These are phyloP conservation scores for Aspergillus fumigatiaffinis DNA, from an alignment of 2,329 filamentous ascomycete genomes.

Conservation along the genomic window DNA sequence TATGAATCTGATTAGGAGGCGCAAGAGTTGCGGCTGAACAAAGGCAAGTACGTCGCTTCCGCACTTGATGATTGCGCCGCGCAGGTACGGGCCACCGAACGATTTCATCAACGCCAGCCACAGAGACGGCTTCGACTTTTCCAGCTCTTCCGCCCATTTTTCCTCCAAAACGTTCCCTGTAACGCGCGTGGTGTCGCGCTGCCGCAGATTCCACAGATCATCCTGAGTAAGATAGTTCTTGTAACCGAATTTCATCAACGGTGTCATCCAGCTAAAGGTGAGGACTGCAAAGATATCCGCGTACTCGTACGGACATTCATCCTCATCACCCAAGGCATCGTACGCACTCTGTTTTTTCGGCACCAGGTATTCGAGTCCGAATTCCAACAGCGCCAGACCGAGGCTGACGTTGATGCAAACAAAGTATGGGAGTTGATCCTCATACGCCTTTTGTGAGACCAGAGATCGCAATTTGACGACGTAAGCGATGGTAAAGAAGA, in stretches of 20 bases:
- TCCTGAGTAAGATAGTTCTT: constrained; percentile 88
- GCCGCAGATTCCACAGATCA: constrained; percentile 88
- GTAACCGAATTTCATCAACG: constrained; percentile 94
- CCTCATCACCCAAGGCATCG: constrained; percentile 60
- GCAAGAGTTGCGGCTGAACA: constrained; percentile 83
- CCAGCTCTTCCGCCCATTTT: constrained; percentile 72
- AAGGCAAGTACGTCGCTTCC: constrained; percentile 83
- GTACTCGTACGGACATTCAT: constrained; percentile 76
- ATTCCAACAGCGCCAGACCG: constrained; percentile 66
- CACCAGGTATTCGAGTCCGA: constrained; percentile 78
- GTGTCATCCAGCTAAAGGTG: constrained; percentile 98
- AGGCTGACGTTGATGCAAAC: constrained; percentile 69
- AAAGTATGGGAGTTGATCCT: constrained; percentile 68
- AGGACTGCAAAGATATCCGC: constrained; percentile 89
- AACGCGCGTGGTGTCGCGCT: constrained; percentile 70
- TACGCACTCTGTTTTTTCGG: constrained; percentile 72
- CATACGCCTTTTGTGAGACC: constrained; percentile 70
- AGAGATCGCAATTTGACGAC: constrained; percentile 82
- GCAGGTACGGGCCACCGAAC: constrained; percentile 78
- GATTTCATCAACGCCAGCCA: constrained; percentile 82
- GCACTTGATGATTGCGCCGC: constrained; percentile 83
- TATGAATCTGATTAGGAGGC: constrained; percentile 79
- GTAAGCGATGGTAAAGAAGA: constrained; percentile 74
- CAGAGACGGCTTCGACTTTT: constrained; percentile 71
- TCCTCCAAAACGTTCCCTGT: constrained; percentile 68